Base-by-base conservation (phyloP, 1,139 yeast species). In the Eremothecium coryli region DNA sequence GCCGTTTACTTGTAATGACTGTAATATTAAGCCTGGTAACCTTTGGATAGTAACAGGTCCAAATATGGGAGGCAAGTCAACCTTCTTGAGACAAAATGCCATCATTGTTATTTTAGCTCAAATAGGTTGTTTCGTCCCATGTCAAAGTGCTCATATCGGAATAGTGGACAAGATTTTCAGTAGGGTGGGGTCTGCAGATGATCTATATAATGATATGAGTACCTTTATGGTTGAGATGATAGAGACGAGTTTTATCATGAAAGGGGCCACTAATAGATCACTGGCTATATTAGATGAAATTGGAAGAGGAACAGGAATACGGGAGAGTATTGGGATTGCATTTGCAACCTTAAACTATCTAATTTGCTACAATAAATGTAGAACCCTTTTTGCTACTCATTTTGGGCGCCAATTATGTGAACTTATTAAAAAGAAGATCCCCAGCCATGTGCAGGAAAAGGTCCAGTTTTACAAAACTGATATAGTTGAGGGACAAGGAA, bases 161-260 rank as follows among this genome's bases (percentile, higher is more conserved):
- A 56, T 85, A 4, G 93, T 86, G 1, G 97, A 90, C 57, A 77
- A 76, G 43, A 71, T 90, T 2, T 88, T 84, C 52, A 85, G 95
- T 23, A 66, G 98, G 27, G 78, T 82, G 18, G 96, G 96, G 0
- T 86, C 96, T 0, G 84, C 93, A 0, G 98, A 90, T 58, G 95
- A 88, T 50, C 63, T 90, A 23, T 85, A 70, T 52, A 75, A 84
- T 39, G 93, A 88, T 45, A 69, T 86, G 58, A 82, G 95, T 43
- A 88, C 98, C 0, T 90, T 90, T 50, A 86, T 90, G 97, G 95
- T 88, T 11, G 97, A 90, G 49, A 88, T 90, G 97, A 72, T 84
- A n/a, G 98, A 90, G 52, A 84, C 95, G 0, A 79, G 94, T 17
- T 69, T 73, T 42, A 86, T 90, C 24, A 60, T 90, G 36, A 67